Evolutionary conservation across 805 yeast genomes (phyloP).

Genomic region (Ogataea methanolica): DNA sequence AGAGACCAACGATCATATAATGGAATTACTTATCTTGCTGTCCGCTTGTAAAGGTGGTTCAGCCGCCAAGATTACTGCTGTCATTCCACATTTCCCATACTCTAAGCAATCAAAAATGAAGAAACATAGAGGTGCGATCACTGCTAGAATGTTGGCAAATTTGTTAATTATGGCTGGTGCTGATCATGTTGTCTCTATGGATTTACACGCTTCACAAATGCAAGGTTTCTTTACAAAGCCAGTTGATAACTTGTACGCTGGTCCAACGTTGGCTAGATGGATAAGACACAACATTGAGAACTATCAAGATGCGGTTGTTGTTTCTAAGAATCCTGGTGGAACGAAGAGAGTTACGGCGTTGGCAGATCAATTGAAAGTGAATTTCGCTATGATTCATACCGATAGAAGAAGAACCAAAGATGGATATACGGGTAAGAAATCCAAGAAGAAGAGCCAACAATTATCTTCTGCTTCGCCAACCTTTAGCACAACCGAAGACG

Average conservation of each 20-base stretch:
- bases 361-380: conserved; percentile 94
- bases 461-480: conserved; percentile 25
- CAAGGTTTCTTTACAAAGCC: conserved; percentile 98
- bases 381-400: conserved; percentile 98
- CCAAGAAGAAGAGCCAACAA: conserved; percentile 43
- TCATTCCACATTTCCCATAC: conserved; percentile 96
- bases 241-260: conserved; percentile 93
- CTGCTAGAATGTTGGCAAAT: conserved; percentile 97
- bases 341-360: conserved; percentile 96
- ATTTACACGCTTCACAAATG: conserved; percentile 95
- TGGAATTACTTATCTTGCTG: conserved; percentile 90
- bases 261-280: conserved; percentile 96
- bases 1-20: conserved; percentile 85
- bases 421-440: conserved; percentile 39
- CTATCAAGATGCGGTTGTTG: conserved; percentile 87
- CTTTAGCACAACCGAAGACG: conserved; percentile 34
- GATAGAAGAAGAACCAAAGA: conserved; percentile 91
- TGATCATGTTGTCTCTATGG: conserved; percentile 97
- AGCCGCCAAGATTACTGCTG: conserved; percentile 96
- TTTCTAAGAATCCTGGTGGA: conserved; percentile 99
- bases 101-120: conserved; percentile 98
- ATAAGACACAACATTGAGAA: conserved; percentile 84
- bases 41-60: conserved; percentile 98
- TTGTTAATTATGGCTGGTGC: conserved; percentile 97
- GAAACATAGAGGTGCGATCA: conserved; percentile 97